These are phyloP conservation scores for Bidens hawaiensis DNA, from an alignment of 140 eudicot species.

Conservation along the genomic window DNA sequence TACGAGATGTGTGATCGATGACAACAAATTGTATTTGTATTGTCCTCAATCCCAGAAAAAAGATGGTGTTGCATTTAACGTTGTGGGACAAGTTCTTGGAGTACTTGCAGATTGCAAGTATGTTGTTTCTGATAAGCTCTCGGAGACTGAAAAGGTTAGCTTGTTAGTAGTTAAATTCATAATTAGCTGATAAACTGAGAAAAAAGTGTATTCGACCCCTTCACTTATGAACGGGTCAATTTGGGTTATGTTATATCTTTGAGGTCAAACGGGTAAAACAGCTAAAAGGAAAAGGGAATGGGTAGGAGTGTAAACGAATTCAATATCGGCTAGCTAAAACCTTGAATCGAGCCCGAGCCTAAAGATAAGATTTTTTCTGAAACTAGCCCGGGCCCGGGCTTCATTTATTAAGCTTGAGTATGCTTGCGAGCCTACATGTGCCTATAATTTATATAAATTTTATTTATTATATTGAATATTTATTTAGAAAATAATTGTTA, in stretches of 20 bases:
- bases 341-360: too few relatives aligned
- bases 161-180: background rate
- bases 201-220: background rate
- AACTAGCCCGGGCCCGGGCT: too few relatives aligned
- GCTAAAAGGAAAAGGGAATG: background rate
- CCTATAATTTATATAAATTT: too few relatives aligned
- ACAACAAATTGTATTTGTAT: constrained; percentile 29
- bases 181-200: background rate
- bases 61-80: constrained; percentile 40
- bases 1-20: constrained; percentile 33
- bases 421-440: too few relatives aligned
- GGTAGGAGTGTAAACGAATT: too few relatives aligned
- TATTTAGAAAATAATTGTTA: too few relatives aligned
- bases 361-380: too few relatives aligned
- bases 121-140: constrained; percentile 27
- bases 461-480: too few relatives aligned
- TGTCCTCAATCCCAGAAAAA: constrained; percentile 19
- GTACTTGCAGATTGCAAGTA: constrained; percentile 31
- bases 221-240: background rate
- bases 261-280: background rate
- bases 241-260: background rate
- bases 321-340: too few relatives aligned
- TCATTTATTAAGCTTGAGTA: too few relatives aligned
- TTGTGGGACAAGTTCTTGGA: constrained; percentile 44
- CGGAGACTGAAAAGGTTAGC: constrained; percentile 48